Percentiles rank a stretch among this genome's conserved stretches.
phyloP scores from a whole-genome alignment of 2,329 filamentous ascomycete species.

The Cladosporium halotolerans region DNA sequence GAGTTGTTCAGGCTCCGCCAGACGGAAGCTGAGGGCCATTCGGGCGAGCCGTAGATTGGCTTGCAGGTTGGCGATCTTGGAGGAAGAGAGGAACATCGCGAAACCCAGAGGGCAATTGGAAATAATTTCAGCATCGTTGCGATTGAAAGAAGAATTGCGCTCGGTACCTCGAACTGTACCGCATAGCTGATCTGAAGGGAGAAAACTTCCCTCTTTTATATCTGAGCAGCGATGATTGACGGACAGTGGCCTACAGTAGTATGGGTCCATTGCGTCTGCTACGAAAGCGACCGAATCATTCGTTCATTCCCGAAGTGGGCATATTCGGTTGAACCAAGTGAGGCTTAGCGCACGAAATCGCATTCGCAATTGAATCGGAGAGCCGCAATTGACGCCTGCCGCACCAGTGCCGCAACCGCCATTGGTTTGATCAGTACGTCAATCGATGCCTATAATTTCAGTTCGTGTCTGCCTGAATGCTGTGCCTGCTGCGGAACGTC shows the following conservation, averaged over 20 bases:
- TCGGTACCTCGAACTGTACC: too few relatives aligned
- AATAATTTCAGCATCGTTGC: background rate
- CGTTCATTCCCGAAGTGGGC: background rate
- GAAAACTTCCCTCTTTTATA: background rate
- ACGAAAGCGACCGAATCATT: too few relatives aligned
- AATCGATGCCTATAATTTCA: too few relatives aligned
- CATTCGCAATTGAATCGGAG: background rate
- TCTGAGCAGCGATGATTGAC: background rate
- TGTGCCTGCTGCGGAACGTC: background rate
- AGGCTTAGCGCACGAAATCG: background rate
- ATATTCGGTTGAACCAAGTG: background rate
- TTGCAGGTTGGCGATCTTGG: background rate
- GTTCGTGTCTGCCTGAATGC: too few relatives aligned
- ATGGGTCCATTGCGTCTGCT: too few relatives aligned
- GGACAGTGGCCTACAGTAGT: too few relatives aligned
- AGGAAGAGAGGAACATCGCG: background rate
- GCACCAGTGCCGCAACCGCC: too few relatives aligned
- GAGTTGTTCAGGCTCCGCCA: conserved; percentile 51
- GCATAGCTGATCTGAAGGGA: background rate
- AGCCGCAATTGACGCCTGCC: background rate
- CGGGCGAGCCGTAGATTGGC: background rate
- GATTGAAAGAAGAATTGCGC: background rate
- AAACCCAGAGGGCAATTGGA: background rate
- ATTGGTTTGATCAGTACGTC: too few relatives aligned
- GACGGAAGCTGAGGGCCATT: conserved; percentile 43